phyloP scores from a whole-genome alignment of 208 protist species.

The Trypanosomatidae sp. region DNA sequence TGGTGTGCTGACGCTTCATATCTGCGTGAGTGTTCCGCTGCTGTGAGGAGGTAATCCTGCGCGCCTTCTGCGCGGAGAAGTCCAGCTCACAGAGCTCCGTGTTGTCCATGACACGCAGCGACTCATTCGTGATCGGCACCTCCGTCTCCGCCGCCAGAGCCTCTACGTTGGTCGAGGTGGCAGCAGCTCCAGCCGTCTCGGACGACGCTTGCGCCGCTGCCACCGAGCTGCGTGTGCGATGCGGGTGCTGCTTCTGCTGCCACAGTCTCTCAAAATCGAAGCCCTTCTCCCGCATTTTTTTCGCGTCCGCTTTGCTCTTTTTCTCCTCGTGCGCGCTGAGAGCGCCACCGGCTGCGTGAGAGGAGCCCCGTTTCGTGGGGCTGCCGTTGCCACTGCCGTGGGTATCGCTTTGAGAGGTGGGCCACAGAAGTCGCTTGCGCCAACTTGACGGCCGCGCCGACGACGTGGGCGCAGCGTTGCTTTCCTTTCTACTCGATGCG shows the following conservation, averaged over 20 bases:
- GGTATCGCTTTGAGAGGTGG: background rate
- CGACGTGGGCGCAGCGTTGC: background rate
- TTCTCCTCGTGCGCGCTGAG: background rate
- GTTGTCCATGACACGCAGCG: constrained; percentile 6
- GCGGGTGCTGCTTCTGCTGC: background rate
- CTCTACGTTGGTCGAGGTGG: background rate
- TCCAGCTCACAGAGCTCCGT: constrained; percentile 8
- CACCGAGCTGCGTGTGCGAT: background rate
- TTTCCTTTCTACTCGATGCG: background rate
- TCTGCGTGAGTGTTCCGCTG: background rate
- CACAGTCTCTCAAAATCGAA: background rate
- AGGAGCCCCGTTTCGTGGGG: background rate
- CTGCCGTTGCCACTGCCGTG: background rate
- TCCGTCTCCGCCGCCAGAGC: background rate
- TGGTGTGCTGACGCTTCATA: background rate
- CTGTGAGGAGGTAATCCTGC: background rate
- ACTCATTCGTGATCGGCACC: constrained; percentile 10
- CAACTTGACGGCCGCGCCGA: background rate
- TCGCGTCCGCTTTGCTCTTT: background rate
- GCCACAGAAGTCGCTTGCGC: background rate
- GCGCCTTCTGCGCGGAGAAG: constrained; percentile 9
- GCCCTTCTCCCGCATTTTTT: background rate
- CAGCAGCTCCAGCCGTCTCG: background rate
- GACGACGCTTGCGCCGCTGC: background rate
- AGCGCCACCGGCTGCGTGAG: background rate